phyloP scores from a whole-genome alignment of 495 filamentous ascomycete species.

The Penicillium herquei region DNA sequence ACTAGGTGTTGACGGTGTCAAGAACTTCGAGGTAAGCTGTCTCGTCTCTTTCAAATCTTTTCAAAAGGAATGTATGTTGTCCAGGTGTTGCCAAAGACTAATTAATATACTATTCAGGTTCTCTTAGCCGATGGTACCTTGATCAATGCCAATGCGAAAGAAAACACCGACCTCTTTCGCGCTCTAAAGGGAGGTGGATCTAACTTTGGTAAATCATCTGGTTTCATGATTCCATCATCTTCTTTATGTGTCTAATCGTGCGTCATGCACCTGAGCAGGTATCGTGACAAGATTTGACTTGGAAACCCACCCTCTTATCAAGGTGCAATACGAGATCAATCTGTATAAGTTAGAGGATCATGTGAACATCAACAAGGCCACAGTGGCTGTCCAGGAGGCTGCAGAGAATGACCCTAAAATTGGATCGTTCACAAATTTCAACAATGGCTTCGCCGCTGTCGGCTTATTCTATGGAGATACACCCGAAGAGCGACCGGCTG shows the following conservation, averaged over 20 bases:
- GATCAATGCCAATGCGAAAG: neutral
- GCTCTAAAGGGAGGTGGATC: neutral
- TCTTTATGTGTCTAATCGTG: neutral
- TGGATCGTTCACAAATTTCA: neutral
- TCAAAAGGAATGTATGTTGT: neutral
- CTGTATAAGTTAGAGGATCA: neutral
- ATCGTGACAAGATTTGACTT: constrained; percentile 1
- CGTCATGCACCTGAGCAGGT: neutral
- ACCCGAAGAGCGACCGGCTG: neutral
- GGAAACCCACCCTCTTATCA: neutral
- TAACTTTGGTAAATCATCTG: neutral
- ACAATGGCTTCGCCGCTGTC: neutral
- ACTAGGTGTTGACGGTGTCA: neutral
- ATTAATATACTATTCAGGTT: neutral
- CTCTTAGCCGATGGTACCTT: neutral
- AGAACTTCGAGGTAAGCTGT: neutral
- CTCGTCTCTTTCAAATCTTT: too few relatives aligned
- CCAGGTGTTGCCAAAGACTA: neutral
- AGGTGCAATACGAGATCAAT: neutral
- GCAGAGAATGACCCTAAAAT: neutral
- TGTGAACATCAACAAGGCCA: neutral
- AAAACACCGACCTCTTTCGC: neutral
- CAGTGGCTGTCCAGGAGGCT: neutral
- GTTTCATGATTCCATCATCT: neutral
- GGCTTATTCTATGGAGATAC: neutral